Percentiles rank a stretch among this genome's conserved stretches.
Conservation (phyloP, 495 filamentous ascomycete genomes). For the Sabuloglossum arenarium region DNA sequence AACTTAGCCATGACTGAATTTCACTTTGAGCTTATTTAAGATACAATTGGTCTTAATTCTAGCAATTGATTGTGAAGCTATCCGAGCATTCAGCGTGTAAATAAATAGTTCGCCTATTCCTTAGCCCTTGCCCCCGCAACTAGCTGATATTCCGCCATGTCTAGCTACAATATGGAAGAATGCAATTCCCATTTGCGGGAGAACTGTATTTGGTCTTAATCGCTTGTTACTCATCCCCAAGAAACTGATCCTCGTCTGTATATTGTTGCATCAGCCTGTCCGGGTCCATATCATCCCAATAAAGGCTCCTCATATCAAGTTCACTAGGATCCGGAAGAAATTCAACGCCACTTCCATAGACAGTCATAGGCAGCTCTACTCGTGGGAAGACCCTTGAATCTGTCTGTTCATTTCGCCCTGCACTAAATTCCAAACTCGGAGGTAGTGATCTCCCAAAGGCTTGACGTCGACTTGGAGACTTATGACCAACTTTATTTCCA, state of each 20-base stretch:
- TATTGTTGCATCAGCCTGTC: not conserved
- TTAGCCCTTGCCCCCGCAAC: too few relatives aligned
- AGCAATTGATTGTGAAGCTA: too few relatives aligned
- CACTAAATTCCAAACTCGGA: slow-evolving; percentile 14
- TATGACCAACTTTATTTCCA: slow-evolving; percentile 10
- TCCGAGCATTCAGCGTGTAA: too few relatives aligned
- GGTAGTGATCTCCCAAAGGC: slow-evolving; percentile 27
- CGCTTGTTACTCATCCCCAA: not conserved
- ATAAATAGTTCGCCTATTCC: too few relatives aligned
- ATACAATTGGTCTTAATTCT: too few relatives aligned
- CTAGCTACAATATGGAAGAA: too few relatives aligned
- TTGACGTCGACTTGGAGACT: slow-evolving; percentile 17
- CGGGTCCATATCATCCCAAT: not conserved
- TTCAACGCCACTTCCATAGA: not conserved
- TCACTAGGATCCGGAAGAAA: not conserved
- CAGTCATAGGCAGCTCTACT: not conserved
- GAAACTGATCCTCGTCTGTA: not conserved
- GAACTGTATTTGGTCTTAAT: too few relatives aligned
- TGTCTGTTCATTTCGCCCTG: slow-evolving; percentile 13
- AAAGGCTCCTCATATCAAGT: not conserved
- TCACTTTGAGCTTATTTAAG: too few relatives aligned
- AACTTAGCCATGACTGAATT: too few relatives aligned
- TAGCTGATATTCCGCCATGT: too few relatives aligned
- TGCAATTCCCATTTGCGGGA: too few relatives aligned
- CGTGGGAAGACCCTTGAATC: slow-evolving; percentile 4